Conservation (phyloP, 352 stramenopile genomes). For the Globisporangium cylindrosporum region DNA sequence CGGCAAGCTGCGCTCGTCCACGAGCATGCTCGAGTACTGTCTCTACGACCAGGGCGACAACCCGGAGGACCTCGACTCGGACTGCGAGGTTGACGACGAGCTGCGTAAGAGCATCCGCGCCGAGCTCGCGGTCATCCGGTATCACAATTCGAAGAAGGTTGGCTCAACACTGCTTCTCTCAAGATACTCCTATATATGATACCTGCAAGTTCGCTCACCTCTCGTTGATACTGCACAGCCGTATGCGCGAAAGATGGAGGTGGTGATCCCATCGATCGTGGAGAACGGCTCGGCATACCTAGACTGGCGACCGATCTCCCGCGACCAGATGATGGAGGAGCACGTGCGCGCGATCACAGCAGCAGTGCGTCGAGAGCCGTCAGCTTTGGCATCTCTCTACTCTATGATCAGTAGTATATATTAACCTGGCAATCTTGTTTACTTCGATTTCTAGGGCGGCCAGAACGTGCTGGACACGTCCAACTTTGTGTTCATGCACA, state of each 20-base stretch:
- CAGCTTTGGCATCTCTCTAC: too few species aligned
- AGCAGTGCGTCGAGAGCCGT: conserved; percentile 32
- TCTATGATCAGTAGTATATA: too few species aligned
- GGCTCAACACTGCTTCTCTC: too few species aligned
- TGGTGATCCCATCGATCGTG: conserved; percentile 67
- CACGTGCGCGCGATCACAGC: conserved; percentile 59
- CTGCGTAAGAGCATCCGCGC: conserved; percentile 71
- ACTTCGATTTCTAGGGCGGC: conserved; percentile 36
- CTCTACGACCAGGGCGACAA: conserved; percentile 87
- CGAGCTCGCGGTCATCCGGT: conserved; percentile 69
- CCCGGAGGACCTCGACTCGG: conserved; percentile 78
- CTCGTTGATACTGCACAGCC: conserved; percentile 24
- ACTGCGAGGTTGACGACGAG: conserved; percentile 79
- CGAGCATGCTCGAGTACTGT: conserved; percentile 80
- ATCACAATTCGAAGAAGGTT: conserved; percentile 75
- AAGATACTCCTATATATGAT: too few species aligned
- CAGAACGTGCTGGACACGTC: conserved; percentile 79
- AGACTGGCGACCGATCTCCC: conserved; percentile 68
- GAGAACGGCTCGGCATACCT: conserved; percentile 60
- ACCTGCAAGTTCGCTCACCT: background rate
- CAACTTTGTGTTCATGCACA: conserved; percentile 84
- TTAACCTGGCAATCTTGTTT: conserved; percentile 8
- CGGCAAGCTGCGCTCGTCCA: conserved; percentile 80
- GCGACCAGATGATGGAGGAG: conserved; percentile 80
- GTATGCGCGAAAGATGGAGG: conserved; percentile 81